Evolutionary conservation across 305 asterid species (phyloP).

Genomic region (Fraxinus xanthoxyloides): DNA sequence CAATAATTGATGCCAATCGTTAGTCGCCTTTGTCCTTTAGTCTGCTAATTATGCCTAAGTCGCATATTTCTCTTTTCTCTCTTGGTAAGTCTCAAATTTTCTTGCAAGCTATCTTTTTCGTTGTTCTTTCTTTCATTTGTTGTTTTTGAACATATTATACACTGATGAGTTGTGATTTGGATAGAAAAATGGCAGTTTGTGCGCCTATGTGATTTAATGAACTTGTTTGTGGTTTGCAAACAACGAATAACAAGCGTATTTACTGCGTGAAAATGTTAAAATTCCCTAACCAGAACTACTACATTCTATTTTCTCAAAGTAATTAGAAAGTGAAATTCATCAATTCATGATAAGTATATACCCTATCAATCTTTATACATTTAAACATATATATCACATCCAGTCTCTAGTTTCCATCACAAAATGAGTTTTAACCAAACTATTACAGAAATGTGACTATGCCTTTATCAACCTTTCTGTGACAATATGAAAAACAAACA

Average conservation of each 20-base stretch:
- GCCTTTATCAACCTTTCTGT: neutral
- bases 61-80: neutral
- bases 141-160: no score
- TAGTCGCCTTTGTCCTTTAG: neutral
- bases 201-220: neutral
- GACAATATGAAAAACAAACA: neutral
- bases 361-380: neutral
- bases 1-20: neutral
- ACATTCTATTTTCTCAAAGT: no score
- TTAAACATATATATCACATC: neutral
- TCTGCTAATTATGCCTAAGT: neutral
- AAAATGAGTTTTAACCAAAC: neutral
- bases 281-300: neutral
- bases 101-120: neutral
- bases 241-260: no score
- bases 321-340: no score
- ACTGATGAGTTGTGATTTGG: neutral
- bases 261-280: neutral
- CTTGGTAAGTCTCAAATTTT: neutral
- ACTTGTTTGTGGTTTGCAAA: neutral
- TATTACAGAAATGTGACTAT: no score
- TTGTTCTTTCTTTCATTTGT: neutral
- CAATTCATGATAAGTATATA: neutral
- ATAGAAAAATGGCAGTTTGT: neutral
- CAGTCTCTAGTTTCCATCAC: neutral